Conservation (phyloP, 2,329 filamentous ascomycete genomes). For the Paracoccidioides lutzii region DNA sequence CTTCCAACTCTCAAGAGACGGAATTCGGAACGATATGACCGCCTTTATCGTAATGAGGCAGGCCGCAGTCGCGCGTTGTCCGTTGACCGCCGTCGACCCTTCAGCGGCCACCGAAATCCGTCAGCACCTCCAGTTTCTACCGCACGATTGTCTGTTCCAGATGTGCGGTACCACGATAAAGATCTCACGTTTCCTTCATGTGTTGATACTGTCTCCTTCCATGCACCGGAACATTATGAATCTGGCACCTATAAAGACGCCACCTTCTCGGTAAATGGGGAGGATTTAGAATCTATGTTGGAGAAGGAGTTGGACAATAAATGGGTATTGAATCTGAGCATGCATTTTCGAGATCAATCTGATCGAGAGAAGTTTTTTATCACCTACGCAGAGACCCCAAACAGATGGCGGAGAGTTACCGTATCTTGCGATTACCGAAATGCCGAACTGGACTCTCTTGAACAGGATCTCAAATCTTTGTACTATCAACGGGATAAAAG, state of each 20-base stretch:
- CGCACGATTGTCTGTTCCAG: constrained; percentile 29
- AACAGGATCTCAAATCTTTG: constrained; percentile 64
- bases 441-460: constrained; percentile 67
- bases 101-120: constrained; percentile 33
- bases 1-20: constrained; percentile 19
- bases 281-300: constrained; percentile 34
- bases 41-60: constrained; percentile 53
- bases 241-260: constrained; percentile 6
- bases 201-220: neutral
- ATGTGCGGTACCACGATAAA: constrained; percentile 24
- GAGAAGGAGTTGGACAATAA: constrained; percentile 70
- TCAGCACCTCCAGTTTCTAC: constrained; percentile 29
- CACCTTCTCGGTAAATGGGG: constrained; percentile 5
- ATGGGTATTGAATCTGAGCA: constrained; percentile 96
- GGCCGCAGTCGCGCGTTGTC: constrained; percentile 57
- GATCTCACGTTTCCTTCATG: constrained; percentile 16
- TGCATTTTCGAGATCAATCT: constrained; percentile 92
- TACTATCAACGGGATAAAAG: constrained; percentile 86
- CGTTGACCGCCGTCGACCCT: constrained; percentile 32
- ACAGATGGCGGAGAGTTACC: constrained; percentile 74
- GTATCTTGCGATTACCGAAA: constrained; percentile 86
- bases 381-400: constrained; percentile 72
- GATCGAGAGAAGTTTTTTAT: constrained; percentile 96
- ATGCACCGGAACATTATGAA: neutral
- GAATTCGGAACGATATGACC: constrained; percentile 64